Base-by-base conservation (phyloP, 257 asterid species). In the Orobanche coerulescens region DNA sequence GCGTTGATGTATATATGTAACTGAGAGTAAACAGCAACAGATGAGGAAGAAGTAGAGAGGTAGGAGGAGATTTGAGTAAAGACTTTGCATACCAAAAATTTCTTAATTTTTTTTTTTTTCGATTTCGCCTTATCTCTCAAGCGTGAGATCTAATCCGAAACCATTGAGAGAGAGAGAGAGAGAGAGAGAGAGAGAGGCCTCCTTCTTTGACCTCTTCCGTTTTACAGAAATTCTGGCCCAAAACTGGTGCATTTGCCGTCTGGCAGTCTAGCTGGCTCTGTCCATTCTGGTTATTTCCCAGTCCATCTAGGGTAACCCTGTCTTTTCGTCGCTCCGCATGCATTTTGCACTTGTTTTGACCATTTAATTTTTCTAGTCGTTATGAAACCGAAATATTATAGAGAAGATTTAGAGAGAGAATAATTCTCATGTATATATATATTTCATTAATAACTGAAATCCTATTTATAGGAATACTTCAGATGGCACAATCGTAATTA, bases 81-180 rank as follows among this genome's bases (percentile, higher is more conserved):
- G 54, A 77, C 63, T 73, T 69, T 49, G 79, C 81, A 76, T 73
- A 73, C 81, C 78, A 66, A 63, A 63, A 65, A 40, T 52, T 25
- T 44, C 19, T n/a, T 37, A 9, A 37, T 8, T 8, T 20, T 2
- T n/a, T 16, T 31, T 7, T 64, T 51, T 58, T n/a, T 30, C 44
- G 61, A 22, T 20, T 61, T 40, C 36, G 20, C 68, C 66, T 18
- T 43, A 19, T 43, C 59, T 70, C 44, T 72, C 52, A 65, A 43
- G 80, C 40, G 74, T 62, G 80, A 67, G 77, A 75, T 57, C 72
- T 74, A 69, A 47, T 63, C 76, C 71, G 74, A 67, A 61, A 71
- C 66, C 67, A 42, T 14, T 54, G 52, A 46, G 26, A 47, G 54
- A 47, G 36, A 30, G 36, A 30, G 36, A 30, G n/a, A n/a, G n/a